Conservation (phyloP, 2,329 filamentous ascomycete species). For the Pestalotiopsis sp. region DNA sequence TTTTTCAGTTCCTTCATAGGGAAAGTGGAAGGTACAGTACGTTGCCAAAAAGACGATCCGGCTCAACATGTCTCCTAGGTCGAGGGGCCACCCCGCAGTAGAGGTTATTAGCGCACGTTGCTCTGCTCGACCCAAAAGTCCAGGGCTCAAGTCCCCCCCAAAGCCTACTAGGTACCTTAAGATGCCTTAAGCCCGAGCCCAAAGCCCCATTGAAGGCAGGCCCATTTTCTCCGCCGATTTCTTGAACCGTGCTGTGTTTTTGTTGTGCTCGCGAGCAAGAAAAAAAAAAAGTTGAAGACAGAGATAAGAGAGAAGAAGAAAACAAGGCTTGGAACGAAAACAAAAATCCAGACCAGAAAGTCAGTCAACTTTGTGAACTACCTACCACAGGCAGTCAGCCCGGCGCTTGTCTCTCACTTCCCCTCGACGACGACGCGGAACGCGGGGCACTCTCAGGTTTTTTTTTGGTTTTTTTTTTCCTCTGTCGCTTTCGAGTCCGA, state of each 20-base stretch:
- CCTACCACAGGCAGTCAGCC: neutral
- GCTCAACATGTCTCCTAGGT: slow-evolving; percentile 9
- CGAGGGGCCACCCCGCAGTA: neutral
- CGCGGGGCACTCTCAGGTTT: neutral
- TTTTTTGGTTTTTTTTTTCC: slow-evolving; percentile 4
- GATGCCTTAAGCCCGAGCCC: neutral
- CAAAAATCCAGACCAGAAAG: neutral
- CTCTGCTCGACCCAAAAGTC: neutral
- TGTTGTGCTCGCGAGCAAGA: neutral
- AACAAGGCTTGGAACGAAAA: neutral
- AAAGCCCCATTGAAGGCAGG: neutral
- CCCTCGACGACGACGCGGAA: neutral
- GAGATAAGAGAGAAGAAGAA: neutral
- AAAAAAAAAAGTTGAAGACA: neutral
- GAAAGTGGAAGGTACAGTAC: neutral
- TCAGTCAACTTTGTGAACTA: slow-evolving; percentile 4
- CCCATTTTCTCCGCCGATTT: neutral
- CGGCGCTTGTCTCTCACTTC: neutral
- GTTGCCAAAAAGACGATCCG: slow-evolving; percentile 3
- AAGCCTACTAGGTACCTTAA: neutral
- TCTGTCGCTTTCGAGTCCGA: neutral
- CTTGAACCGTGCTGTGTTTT: neutral
- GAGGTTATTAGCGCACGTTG: neutral
- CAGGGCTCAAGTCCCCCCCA: neutral
- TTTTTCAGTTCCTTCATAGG: neutral